Percentiles rank a stretch among this genome's conserved stretches.
phyloP scores from a whole-genome alignment of 805 yeast species.

The Candida nemodendra region DNA sequence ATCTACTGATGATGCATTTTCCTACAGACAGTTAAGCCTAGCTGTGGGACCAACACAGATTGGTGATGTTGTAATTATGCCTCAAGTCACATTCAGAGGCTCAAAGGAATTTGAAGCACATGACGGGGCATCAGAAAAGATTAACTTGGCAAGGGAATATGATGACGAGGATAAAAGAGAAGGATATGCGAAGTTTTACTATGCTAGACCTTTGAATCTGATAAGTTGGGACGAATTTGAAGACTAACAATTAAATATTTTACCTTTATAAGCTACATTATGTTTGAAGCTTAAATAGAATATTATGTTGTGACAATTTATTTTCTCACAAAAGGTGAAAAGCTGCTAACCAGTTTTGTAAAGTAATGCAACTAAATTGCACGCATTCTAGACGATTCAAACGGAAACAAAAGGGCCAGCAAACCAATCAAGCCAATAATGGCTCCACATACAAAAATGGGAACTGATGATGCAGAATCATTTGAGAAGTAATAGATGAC shows the following conservation, averaged over 20 bases:
- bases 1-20: constrained; percentile 18
- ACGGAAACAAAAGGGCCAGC: constrained; percentile 41
- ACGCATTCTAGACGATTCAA: constrained; percentile 37
- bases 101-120: constrained; percentile 12
- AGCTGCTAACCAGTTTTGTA: too few relatives aligned
- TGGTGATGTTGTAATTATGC: constrained; percentile 29
- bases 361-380: too few relatives aligned
- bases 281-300: too few relatives aligned
- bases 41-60: constrained; percentile 32
- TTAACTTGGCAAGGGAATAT: constrained; percentile 13
- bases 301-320: too few relatives aligned
- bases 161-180: constrained; percentile 28
- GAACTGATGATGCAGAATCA: constrained; percentile 44
- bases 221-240: constrained; percentile 11
- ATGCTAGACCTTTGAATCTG: constrained; percentile 26
- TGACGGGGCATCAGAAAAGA: constrained; percentile 2
- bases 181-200: constrained; percentile 26
- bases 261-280: neutral
- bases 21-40: constrained; percentile 27
- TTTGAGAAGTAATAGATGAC: constrained; percentile 46
- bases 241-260: neutral
- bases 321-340: too few relatives aligned
- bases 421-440: constrained; percentile 44
- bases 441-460: constrained; percentile 54
- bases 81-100: constrained; percentile 31